Conservation (phyloP, 2,329 filamentous ascomycete species). For the Monilinia aucupariae region DNA sequence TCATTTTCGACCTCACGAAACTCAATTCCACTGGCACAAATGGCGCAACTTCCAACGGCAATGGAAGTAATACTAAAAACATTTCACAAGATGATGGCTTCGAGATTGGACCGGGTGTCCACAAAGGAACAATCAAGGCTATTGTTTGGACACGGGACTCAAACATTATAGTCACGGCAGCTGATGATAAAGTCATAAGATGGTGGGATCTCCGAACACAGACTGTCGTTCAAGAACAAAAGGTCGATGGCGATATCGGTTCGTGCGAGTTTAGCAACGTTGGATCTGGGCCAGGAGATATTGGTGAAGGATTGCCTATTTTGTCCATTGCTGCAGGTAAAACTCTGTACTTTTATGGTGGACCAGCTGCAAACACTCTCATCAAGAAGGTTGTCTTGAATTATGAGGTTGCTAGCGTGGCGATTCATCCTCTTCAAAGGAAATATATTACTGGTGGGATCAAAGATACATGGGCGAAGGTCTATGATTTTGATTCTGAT, state of each 20-base stretch:
- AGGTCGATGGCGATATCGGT: conserved; percentile 78
- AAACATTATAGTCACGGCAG: conserved; percentile 84
- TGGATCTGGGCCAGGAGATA: conserved; percentile 54
- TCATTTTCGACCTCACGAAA: conserved; percentile 78
- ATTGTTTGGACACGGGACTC: conserved; percentile 91
- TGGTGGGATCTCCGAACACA: conserved; percentile 88
- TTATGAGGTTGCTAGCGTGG: conserved; percentile 87
- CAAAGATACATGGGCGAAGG: conserved; percentile 92
- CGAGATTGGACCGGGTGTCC: conserved; percentile 80
- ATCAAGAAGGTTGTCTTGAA: conserved; percentile 76
- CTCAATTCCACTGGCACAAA: conserved; percentile 31
- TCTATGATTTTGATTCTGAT: conserved; percentile 82
- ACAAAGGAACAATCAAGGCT: conserved; percentile 87
- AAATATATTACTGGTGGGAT: conserved; percentile 87
- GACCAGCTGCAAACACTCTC: conserved; percentile 59
- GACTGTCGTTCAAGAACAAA: conserved; percentile 67
- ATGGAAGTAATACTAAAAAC: conserved; percentile 38
- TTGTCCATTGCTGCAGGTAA: conserved; percentile 92
- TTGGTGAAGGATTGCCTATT: conserved; percentile 63
- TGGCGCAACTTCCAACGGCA: conserved; percentile 28
- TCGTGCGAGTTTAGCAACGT: conserved; percentile 82
- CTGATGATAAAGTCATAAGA: conserved; percentile 81
- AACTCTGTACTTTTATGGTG: conserved; percentile 87
- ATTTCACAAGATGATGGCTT: conserved; percentile 62
- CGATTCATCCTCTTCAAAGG: conserved; percentile 72